These are phyloP conservation scores for Sungouiozyma ichnusensis DNA, from an alignment of 805 yeast genomes.

Conservation along the genomic window DNA sequence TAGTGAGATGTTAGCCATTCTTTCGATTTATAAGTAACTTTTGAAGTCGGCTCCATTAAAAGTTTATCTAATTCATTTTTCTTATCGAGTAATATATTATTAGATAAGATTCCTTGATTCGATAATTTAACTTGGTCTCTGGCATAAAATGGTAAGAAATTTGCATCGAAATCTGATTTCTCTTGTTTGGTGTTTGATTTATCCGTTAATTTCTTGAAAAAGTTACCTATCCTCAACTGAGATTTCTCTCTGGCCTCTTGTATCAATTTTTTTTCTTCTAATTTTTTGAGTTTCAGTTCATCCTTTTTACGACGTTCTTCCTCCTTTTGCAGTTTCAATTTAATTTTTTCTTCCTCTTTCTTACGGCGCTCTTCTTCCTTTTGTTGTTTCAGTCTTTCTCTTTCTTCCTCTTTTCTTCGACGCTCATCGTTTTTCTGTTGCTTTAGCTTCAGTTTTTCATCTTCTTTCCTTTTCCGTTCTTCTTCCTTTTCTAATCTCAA, in stretches of 20 bases:
- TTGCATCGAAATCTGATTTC: constrained; percentile 25
- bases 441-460: constrained; percentile 25
- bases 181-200: constrained; percentile 12
- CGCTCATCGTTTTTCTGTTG: constrained; percentile 21
- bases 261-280: constrained; percentile 20
- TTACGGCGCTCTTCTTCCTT: constrained; percentile 16
- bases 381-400: constrained; percentile 15
- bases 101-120: constrained; percentile 4
- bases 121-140: constrained; percentile 27
- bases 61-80: constrained; percentile 21
- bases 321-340: constrained; percentile 11
- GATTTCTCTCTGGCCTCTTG: constrained; percentile 30
- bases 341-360: constrained; percentile 14
- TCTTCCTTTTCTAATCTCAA: constrained; percentile 9
- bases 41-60: constrained; percentile 1
- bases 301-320: constrained; percentile 13
- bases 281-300: constrained; percentile 17
- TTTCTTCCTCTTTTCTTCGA: constrained; percentile 13
- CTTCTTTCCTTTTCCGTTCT: constrained; percentile 12
- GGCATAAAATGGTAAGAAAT: constrained; percentile 31
- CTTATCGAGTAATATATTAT: constrained; percentile 3
- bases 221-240: constrained; percentile 31
- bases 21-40: constrained; percentile 3
- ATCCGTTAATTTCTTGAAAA: constrained; percentile 26
- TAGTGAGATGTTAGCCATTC: constrained; percentile 16